Conservation (phyloP, 176 grass and related monocot species). For the Lolium multiflorum region DNA sequence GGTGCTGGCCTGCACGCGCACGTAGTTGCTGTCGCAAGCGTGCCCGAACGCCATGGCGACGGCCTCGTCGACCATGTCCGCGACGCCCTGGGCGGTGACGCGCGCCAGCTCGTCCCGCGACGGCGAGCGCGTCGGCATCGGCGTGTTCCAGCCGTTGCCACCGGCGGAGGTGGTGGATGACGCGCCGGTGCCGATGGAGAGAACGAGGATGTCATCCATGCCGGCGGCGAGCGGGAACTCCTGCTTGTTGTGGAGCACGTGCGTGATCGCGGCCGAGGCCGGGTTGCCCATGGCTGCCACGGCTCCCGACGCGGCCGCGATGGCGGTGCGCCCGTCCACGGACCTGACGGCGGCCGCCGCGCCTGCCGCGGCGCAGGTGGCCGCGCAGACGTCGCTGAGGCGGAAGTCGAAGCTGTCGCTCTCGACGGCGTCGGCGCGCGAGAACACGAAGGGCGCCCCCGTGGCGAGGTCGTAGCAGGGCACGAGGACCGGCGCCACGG, state of each 20-base stretch:
- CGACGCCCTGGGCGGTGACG: constrained; percentile 41
- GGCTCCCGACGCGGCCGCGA: constrained; percentile 53
- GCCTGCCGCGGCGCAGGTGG: constrained; percentile 39
- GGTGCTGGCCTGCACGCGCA: constrained; percentile 51
- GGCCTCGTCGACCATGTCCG: constrained; percentile 62
- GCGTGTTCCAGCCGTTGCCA: constrained; percentile 9
- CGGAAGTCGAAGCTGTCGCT: constrained; percentile 71
- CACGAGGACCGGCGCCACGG: constrained; percentile 69
- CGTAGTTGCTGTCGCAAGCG: constrained; percentile 52
- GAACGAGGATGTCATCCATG: constrained; percentile 65
- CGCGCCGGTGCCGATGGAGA: constrained; percentile 68
- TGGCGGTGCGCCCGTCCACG: constrained; percentile 50
- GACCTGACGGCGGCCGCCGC: constrained; percentile 43
- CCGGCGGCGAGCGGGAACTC: constrained; percentile 74
- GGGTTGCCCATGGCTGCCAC: constrained; percentile 73
- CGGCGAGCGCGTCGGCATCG: constrained; percentile 42
- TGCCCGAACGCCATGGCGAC: constrained; percentile 74
- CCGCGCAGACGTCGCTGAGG: constrained; percentile 73
- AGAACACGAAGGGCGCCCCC: constrained; percentile 79
- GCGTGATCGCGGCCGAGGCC: constrained; percentile 67
- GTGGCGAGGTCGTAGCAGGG: constrained; percentile 84
- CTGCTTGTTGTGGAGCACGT: constrained; percentile 88
- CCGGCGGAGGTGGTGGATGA: not conserved
- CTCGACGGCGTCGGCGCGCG: constrained; percentile 84
- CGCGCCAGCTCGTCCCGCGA: constrained; percentile 50